Percentiles rank a stretch among this genome's conserved stretches.
These are phyloP conservation scores for Hericium erinaceus DNA, from an alignment of 768 basidiomycete species.

Conservation along the genomic window DNA sequence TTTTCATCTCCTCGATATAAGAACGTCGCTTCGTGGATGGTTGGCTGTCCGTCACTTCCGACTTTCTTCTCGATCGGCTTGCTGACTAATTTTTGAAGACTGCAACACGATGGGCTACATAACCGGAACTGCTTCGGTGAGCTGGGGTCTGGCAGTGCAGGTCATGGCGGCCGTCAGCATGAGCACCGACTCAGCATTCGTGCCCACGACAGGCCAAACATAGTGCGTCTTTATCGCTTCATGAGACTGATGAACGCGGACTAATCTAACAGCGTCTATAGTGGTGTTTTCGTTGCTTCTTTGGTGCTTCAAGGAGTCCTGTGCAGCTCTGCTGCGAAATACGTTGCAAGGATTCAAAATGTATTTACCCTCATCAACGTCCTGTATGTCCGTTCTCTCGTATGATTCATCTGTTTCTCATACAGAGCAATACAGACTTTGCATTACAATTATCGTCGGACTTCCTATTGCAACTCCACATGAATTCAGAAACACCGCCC, in stretches of 20 bases:
- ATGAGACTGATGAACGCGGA: background rate
- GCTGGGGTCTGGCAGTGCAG: constrained; percentile 31
- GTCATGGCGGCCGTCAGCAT: constrained; percentile 31
- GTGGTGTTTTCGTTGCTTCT: constrained; percentile 25
- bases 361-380: constrained; percentile 4
- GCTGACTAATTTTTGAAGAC: constrained; percentile 12
- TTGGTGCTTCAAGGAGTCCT: constrained; percentile 26
- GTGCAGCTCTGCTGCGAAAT: constrained; percentile 47
- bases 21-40: constrained; percentile 29
- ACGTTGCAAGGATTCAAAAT: constrained; percentile 54
- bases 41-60: constrained; percentile 23
- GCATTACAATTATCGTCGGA: constrained; percentile 46
- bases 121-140: constrained; percentile 23
- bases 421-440: constrained; percentile 18
- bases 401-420: constrained; percentile 15
- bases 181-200: constrained; percentile 18
- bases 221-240: too few species aligned
- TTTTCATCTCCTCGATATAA: constrained; percentile 23
- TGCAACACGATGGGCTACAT: constrained; percentile 29
- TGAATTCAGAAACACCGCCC: constrained; percentile 48
- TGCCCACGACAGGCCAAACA: constrained; percentile 18
- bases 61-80: too few species aligned
- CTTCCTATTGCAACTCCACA: constrained; percentile 55
- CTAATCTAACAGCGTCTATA: background rate
- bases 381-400: background rate